These are phyloP conservation scores for Purshia tridentata DNA, from an alignment of 306 rosid genomes.

Conservation along the genomic window DNA sequence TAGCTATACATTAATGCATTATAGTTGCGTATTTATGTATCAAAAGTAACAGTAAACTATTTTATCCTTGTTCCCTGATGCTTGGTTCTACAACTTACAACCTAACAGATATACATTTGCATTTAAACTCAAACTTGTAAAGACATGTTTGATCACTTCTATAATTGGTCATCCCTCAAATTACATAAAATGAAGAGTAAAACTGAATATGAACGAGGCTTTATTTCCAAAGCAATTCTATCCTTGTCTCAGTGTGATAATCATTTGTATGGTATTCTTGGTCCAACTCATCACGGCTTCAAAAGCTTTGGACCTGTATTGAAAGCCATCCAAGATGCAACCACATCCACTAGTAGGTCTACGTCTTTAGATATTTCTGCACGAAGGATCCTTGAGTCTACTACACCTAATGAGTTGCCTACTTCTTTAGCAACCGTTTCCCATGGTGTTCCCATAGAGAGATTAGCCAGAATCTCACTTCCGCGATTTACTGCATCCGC, in stretches of 20 bases:
- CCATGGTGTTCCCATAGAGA: slow-evolving; percentile 83
- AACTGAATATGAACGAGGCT: neutral
- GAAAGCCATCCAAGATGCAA: slow-evolving; percentile 77
- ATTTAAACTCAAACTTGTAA: neutral
- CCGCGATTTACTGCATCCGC: slow-evolving; percentile 94
- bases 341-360: slow-evolving; percentile 70
- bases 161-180: neutral
- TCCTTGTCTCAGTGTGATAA: neutral
- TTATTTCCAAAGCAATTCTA: neutral
- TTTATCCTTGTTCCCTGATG: neutral
- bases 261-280: neutral
- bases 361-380: slow-evolving; percentile 74
- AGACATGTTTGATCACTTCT: neutral
- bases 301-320: slow-evolving; percentile 63
- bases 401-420: slow-evolving; percentile 67
- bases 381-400: slow-evolving; percentile 65
- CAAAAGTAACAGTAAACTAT: neutral
- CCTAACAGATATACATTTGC: neutral
- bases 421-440: slow-evolving; percentile 91
- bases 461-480: slow-evolving; percentile 75
- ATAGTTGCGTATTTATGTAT: neutral
- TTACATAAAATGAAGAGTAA: neutral
- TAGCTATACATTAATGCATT: neutral
- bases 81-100: neutral
- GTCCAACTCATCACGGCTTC: slow-evolving; percentile 34